Evolutionary conservation across 2,329 filamentous ascomycete species (phyloP).

Genomic region (Apiospora saccharicola): DNA sequence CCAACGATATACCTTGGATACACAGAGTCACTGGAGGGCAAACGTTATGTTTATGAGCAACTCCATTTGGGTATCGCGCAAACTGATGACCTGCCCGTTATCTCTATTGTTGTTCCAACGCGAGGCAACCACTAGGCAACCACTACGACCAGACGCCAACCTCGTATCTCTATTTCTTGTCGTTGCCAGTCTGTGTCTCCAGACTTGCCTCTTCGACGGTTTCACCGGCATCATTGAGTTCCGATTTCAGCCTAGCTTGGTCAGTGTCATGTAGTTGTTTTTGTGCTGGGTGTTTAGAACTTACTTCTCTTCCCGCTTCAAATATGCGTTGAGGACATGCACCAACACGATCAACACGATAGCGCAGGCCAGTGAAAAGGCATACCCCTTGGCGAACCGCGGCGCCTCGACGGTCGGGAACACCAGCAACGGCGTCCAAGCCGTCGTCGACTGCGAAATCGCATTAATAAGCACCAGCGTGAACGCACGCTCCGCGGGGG

Average conservation of each 20-base stretch:
- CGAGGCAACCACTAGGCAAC: no score
- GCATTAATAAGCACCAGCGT: slow-evolving; percentile 59
- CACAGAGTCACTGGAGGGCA: no score
- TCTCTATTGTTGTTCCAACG: no score
- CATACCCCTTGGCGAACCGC: slow-evolving; percentile 47
- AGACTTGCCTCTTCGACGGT: neutral
- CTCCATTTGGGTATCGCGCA: no score
- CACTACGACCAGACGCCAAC: no score
- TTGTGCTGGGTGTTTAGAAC: neutral
- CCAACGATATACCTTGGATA: no score
- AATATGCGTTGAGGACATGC: slow-evolving; percentile 34
- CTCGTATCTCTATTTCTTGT: neutral
- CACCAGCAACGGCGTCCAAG: slow-evolving; percentile 60
- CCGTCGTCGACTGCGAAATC: slow-evolving; percentile 60
- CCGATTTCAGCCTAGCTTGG: neutral
- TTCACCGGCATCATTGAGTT: neutral
- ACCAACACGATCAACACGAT: slow-evolving; percentile 32
- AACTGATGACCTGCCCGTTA: no score
- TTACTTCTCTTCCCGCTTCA: slow-evolving; percentile 34
- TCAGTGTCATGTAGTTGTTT: neutral
- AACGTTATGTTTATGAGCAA: no score
- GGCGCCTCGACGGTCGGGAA: slow-evolving; percentile 55
- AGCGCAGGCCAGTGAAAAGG: slow-evolving; percentile 25
- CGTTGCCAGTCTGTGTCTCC: neutral
- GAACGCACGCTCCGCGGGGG: slow-evolving; percentile 55